phyloP scores from a whole-genome alignment of 148 eudicot species.

The Camellia sinensis region DNA sequence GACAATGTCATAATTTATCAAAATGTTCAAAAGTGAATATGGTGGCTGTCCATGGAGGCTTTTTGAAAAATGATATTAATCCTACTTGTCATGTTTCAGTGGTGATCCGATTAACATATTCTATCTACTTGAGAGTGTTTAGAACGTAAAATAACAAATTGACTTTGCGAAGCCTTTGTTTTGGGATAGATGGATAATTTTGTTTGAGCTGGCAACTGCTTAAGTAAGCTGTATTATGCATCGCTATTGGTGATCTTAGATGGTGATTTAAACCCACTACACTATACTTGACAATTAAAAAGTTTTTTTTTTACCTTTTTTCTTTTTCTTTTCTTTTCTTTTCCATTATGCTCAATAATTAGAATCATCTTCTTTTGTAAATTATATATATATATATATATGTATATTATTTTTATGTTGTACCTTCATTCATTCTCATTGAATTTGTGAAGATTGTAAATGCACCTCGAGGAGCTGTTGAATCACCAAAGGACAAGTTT shows the following conservation, averaged over 20 bases:
- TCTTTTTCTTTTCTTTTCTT: neutral
- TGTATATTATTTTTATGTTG: neutral
- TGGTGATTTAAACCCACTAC: neutral
- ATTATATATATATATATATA: neutral
- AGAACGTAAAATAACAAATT: neutral
- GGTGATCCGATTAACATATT: neutral
- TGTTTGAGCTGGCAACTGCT: neutral
- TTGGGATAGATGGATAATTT: neutral
- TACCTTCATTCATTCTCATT: constrained; percentile 1
- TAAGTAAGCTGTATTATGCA: neutral
- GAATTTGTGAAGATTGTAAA: constrained; percentile 42
- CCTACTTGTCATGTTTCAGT: neutral
- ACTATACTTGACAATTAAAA: no score
- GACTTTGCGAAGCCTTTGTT: neutral
- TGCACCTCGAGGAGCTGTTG: constrained; percentile 65
- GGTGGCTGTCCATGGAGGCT: neutral
- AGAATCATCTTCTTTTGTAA: neutral
- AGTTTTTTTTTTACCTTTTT: no score
- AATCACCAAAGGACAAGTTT: constrained; percentile 59
- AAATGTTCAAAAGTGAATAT: neutral
- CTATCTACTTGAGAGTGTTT: no score
- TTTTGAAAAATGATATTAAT: neutral
- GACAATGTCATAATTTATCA: neutral
- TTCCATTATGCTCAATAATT: neutral
- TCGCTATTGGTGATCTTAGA: neutral